phyloP scores from a whole-genome alignment of 345 rosid species.

The Theobroma cacao region DNA sequence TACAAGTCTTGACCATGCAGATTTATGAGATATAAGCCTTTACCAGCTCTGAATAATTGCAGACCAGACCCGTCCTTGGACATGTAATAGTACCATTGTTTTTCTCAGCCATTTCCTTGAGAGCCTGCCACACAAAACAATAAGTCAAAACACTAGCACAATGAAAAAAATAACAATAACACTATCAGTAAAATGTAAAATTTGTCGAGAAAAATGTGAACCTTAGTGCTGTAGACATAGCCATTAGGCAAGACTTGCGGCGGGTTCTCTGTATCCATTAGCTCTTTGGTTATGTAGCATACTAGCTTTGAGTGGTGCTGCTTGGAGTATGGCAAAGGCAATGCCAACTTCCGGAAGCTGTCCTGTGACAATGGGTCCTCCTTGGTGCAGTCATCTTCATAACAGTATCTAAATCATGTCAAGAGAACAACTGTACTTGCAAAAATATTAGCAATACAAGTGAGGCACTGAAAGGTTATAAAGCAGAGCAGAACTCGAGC shows the following conservation, averaged over 20 bases:
- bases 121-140: conserved; percentile 53
- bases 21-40: conserved; percentile 84
- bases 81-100: conserved; percentile 74
- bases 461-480: background rate
- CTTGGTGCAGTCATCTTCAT: conserved; percentile 84
- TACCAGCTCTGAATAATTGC: conserved; percentile 66
- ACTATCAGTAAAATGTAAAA: background rate
- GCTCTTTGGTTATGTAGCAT: conserved; percentile 89
- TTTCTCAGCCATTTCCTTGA: conserved; percentile 85
- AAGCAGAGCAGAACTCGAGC: background rate
- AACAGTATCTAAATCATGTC: conserved; percentile 62
- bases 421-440: conserved; percentile 27
- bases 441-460: no score
- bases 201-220: conserved; percentile 22
- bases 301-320: conserved; percentile 98
- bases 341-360: conserved; percentile 79
- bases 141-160: background rate
- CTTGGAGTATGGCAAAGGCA: conserved; percentile 85
- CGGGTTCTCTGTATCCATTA: conserved; percentile 99
- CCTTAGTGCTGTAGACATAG: conserved; percentile 94
- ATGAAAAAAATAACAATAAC: background rate
- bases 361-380: conserved; percentile 97
- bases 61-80: conserved; percentile 73
- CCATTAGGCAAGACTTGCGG: conserved; percentile 97
- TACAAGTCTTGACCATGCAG: background rate